These are phyloP conservation scores for Heterobasidion occidentale DNA, from an alignment of 1,284 basidiomycete genomes.

Conservation along the genomic window DNA sequence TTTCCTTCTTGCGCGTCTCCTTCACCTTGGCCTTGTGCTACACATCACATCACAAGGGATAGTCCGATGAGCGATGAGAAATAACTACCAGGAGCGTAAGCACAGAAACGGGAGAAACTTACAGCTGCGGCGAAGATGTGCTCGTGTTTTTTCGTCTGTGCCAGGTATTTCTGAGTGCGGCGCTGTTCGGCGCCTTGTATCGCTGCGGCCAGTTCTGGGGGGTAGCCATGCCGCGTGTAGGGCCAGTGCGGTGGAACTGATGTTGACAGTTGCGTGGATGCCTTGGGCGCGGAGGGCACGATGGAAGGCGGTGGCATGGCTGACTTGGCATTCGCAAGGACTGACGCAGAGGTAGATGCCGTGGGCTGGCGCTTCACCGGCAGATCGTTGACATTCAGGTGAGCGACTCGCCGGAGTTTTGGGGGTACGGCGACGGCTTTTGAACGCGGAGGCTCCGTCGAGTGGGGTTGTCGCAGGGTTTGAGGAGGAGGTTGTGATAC, in stretches of 20 bases:
- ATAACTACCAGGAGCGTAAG: not conserved
- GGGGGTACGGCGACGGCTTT: not conserved
- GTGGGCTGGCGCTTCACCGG: not conserved
- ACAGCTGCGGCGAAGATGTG: not conserved
- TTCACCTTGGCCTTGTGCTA: not conserved
- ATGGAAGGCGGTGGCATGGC: not conserved
- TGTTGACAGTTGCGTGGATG: not conserved
- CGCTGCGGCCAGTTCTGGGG: not conserved
- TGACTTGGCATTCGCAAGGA: not conserved
- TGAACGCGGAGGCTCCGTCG: not conserved
- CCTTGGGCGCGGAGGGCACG: not conserved
- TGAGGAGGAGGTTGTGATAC: too few relatives aligned
- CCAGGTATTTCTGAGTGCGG: not conserved
- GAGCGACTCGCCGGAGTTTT: too few relatives aligned
- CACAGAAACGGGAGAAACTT: too few relatives aligned
- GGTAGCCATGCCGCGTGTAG: not conserved
- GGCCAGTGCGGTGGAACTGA: too few relatives aligned
- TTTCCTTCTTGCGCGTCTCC: not conserved
- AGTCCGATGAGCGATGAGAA: not conserved
- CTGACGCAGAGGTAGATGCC: not conserved
- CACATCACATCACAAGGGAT: not conserved
- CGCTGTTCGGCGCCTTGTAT: not conserved
- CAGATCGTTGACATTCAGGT: too few relatives aligned
- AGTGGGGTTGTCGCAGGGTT: too few relatives aligned
- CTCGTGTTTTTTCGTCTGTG: not conserved